Evolutionary conservation across 106 monocot species (phyloP), one percentile per base, ranked within the genome.

Genomic region (Triglochin maritima): DNA sequence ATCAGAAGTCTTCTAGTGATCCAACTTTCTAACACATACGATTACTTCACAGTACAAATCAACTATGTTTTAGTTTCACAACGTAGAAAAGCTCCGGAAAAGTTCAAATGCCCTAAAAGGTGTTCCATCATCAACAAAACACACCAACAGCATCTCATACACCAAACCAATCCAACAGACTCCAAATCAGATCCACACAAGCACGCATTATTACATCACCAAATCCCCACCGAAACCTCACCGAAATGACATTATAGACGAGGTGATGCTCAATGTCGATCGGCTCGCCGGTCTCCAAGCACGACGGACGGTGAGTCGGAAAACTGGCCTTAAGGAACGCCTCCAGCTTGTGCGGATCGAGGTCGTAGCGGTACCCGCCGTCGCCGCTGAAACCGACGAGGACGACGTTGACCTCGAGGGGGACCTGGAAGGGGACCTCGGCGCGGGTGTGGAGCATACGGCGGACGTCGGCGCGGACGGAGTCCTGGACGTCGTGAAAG

Each of bases 401-500:
- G 49, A 95, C 90, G 60, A 90, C 64, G 66, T 90, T 95, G 4
- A 88, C 83, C 83, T 95, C 95, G 48, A 95, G 90, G 17, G 95
- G 95, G 13, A 90, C 90, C 75, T 95, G 90, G 77, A 95, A 95
- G 49, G 95, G 95, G n/a, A 95, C 94, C 94, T 95, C 94, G 7
- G 94, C 87, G 54, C 91, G 85, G 8, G 91, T 75, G 59, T 92
- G 91, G 46, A 69, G 68, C 68, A 69, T 69, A n/a, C 77, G 89
- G 71, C 94, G 94, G 65, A 95, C 81, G 46, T 95, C 94, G 73
- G 87, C 85, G 46, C 94, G 94, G 61, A 95, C 72, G 74, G 76
- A 81, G 58, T 85, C 85, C 85, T 90, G 64, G 44, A 95, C 90
- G 74, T 95, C 87, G 62, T 95, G 94, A 67, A 95, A 95, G 12